Evolutionary conservation across 768 basidiomycete genomes (phyloP), one percentile per base, ranked within the genome.

Genomic region (Podaxis sp.): DNA sequence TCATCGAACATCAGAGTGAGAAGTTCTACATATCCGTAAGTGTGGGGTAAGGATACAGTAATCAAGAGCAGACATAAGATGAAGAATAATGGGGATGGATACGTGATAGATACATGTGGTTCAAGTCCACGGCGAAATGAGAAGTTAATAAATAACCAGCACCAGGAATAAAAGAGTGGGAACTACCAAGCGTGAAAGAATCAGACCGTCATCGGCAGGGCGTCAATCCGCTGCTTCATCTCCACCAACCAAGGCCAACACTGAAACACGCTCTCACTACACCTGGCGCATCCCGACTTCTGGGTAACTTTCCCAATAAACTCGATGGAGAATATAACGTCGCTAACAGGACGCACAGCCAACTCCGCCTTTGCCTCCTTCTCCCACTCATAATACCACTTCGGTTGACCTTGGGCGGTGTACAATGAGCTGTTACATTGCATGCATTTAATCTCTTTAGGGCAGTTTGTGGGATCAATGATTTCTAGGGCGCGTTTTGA

Each of bases 361-460:
- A 91, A 73, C 68, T 91, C 90, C 68, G 81, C 80, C 67, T 68
- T 81, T 40, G 88, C 89, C 61, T 75, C 68, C 69, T 69, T 79
- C 70, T 83, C 80, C 67, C 84, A 92, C 64, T 83, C 82, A 22
- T 70, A 69, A 89, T 89, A 91, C 90, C 89, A 91, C 71, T 80
- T 81, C 22, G 90, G 90, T 4, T 79, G 77, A 4, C 76, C 75
- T 61, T 83, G 75, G 55, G 79, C 74, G 1, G 79, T 76, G 64
- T 72, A 71, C 7, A 74, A 64, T 1, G 77, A 78, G 4, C 84
- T 84, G 43, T 87, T 90, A 67, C 88, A 91, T 64, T 87, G 83
- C 75, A 85, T 81, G 72, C 90, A 91, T 71, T 84, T 85, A 65
- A 88, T 68, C 37, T 82, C 77, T 2, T 79, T 76, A 0, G 82